A percentile compares a stretch with the other conserved stretches of the same genome.
Evolutionary conservation across 805 yeast species (phyloP).

Genomic region (Pichia insulana): DNA sequence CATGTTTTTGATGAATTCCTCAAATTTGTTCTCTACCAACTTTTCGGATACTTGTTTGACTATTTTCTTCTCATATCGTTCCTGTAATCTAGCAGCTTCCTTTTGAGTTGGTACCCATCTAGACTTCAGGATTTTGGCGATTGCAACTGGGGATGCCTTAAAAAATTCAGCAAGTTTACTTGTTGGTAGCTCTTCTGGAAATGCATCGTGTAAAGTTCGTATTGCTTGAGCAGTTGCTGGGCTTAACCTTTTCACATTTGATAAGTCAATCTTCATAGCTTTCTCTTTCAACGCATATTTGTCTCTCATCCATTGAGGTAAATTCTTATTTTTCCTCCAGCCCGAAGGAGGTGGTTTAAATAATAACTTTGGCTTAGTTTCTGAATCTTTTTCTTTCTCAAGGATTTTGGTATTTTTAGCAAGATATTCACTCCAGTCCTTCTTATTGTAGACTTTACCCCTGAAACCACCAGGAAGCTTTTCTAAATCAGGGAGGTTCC

Average conservation of each 20-base stretch:
- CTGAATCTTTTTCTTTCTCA: slow-evolving; percentile 11
- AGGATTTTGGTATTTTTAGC: slow-evolving; percentile 15
- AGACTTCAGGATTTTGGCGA: slow-evolving; percentile 69
- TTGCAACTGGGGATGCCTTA: slow-evolving; percentile 70
- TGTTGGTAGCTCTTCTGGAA: slow-evolving; percentile 52
- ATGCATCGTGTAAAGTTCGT: slow-evolving; percentile 41
- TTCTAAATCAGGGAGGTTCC: slow-evolving; percentile 30
- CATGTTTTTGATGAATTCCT: slow-evolving; percentile 23
- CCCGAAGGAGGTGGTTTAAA: slow-evolving; percentile 33
- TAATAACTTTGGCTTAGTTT: slow-evolving; percentile 10
- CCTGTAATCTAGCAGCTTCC: slow-evolving; percentile 37
- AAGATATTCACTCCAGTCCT: slow-evolving; percentile 21
- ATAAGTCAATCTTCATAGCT: slow-evolving; percentile 51
- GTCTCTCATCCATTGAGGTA: slow-evolving; percentile 68
- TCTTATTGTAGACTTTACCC: slow-evolving; percentile 26
- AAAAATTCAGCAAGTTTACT: slow-evolving; percentile 55
- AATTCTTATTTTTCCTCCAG: slow-evolving; percentile 34
- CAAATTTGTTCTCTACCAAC: slow-evolving; percentile 19
- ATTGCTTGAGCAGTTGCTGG: slow-evolving; percentile 63
- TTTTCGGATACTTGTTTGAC: slow-evolving; percentile 21
- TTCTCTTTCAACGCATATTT: slow-evolving; percentile 55
- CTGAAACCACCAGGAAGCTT: slow-evolving; percentile 28
- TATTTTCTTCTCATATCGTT: slow-evolving; percentile 49
- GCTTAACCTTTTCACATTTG: slow-evolving; percentile 58
- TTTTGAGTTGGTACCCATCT: slow-evolving; percentile 61